Evolutionary conservation across 2,329 filamentous ascomycete genomes (phyloP), one percentile per base, ranked within the genome.

Genomic region (Colletotrichum graminicola): DNA sequence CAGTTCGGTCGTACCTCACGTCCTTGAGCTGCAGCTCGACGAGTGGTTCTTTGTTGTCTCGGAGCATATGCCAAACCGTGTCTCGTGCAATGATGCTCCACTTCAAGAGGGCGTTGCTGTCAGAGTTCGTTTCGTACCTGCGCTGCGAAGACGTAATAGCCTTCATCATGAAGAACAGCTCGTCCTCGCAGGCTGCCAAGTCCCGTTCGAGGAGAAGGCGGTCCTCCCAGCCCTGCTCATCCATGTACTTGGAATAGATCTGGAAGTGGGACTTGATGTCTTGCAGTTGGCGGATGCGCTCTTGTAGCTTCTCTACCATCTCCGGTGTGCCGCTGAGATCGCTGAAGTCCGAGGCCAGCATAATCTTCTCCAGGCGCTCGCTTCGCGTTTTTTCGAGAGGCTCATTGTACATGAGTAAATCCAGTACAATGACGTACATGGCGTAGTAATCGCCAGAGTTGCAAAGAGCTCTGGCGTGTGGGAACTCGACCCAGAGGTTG

Each of bases 81-180:
- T 99, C 95, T 52, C 92, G 92, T 2, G 94, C 94, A n/a, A 93
- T 93, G 71, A 99, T 94, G 79, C 94, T 96, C 93, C 95, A 98
- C 76, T 94, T 92, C 65, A 99, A 82, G 51, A 98, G 85, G 7
- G 94, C 94, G 71, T 90, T 95, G 67, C 91, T 92, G 74, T 94
- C 89, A 8, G 90, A 89, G 61, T 90, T 86, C 57, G 88, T 89
- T 72, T 97, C 94, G 74, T 90, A 91, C 79, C 95, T 96, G 71
- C 94, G 88, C 81, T 99, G 96, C 6, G 95, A 97, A 3, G 94
- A 97, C 1, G 96, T 99, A 79, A 99, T 99, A 49, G 96, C 97
- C 78, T 99, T 98, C 96, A 99, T 98, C 85, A 99, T 93, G 83
- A 99, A 99, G 86, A 99, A 99, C 11, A 99, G 83, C 80, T 99